A percentile compares a stretch with the other conserved stretches of the same genome.
Evolutionary conservation across 495 filamentous ascomycete genomes (phyloP).

Genomic region (Cryomyces antarcticus): DNA sequence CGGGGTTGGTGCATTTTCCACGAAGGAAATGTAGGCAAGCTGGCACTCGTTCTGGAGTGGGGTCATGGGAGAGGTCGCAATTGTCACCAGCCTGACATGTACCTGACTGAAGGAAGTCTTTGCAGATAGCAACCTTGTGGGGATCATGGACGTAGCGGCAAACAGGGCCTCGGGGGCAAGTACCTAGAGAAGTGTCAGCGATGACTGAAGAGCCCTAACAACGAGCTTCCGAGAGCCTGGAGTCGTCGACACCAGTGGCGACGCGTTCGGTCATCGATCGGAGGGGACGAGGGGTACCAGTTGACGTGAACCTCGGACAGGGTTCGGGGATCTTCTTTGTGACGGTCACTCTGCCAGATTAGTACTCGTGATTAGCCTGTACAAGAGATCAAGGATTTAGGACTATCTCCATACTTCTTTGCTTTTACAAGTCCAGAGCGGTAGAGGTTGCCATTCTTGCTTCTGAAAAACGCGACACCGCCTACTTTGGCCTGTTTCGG

Average conservation of each 20-base stretch:
- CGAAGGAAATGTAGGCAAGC: slow-evolving; percentile 77
- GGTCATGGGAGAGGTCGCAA: slow-evolving; percentile 88
- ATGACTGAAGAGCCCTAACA: too few species aligned
- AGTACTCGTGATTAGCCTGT: background rate
- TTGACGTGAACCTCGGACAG: slow-evolving; percentile 79
- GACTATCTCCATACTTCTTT: slow-evolving; percentile 29
- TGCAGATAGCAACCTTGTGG: slow-evolving; percentile 80
- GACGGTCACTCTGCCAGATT: background rate
- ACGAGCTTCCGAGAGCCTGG: too few species aligned
- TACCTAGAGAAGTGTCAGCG: slow-evolving; percentile 30
- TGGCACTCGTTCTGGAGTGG: slow-evolving; percentile 67
- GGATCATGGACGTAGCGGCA: slow-evolving; percentile 78
- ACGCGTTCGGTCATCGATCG: too few species aligned
- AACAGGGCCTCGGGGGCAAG: slow-evolving; percentile 55
- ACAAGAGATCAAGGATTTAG: background rate
- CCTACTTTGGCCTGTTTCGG: slow-evolving; percentile 61
- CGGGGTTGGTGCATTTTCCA: slow-evolving; percentile 72
- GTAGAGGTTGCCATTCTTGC: slow-evolving; percentile 80
- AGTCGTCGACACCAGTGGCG: too few species aligned
- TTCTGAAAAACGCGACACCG: slow-evolving; percentile 72
- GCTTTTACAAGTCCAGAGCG: slow-evolving; percentile 49
- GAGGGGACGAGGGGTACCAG: slow-evolving; percentile 45
- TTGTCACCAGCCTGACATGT: slow-evolving; percentile 57
- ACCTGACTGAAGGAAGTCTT: slow-evolving; percentile 60
- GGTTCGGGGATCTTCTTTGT: slow-evolving; percentile 25